Conservation (phyloP, 73 alveolate species). For the Symbiodinium pilosum region DNA sequence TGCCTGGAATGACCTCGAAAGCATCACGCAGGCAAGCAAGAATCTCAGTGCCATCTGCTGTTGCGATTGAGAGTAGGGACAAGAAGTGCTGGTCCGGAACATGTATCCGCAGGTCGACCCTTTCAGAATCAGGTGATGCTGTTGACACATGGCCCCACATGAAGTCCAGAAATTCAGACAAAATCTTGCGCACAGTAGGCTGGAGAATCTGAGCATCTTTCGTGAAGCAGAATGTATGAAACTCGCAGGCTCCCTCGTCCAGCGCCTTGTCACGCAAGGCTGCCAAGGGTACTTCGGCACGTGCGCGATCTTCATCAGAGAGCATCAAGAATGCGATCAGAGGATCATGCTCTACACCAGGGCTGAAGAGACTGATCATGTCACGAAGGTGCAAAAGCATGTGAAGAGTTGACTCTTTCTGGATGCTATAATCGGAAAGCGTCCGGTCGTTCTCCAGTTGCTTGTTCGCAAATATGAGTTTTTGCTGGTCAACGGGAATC, state of each 20-base stretch:
- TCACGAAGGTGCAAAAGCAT: slow-evolving; percentile 35
- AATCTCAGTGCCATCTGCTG: neutral
- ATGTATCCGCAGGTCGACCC: neutral
- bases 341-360: neutral
- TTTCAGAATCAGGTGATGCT: neutral
- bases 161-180: neutral
- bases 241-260: neutral
- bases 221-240: neutral
- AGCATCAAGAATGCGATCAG: neutral
- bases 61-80: neutral
- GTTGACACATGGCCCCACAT: neutral
- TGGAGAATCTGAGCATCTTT: neutral
- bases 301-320: neutral
- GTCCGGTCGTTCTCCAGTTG: slow-evolving; percentile 49
- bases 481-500: slow-evolving; percentile 44
- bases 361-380: slow-evolving; percentile 38
- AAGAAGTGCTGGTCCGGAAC: neutral
- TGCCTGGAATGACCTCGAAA: neutral
- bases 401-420: neutral
- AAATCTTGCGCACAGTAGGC: neutral
- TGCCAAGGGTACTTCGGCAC: neutral
- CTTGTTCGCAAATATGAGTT: slow-evolving; percentile 48
- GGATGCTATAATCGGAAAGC: slow-evolving; percentile 25
- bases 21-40: neutral
- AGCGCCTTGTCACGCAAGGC: neutral